Base-by-base conservation (phyloP, 2,329 filamentous ascomycete species). In the Aspergillus terreus region DNA sequence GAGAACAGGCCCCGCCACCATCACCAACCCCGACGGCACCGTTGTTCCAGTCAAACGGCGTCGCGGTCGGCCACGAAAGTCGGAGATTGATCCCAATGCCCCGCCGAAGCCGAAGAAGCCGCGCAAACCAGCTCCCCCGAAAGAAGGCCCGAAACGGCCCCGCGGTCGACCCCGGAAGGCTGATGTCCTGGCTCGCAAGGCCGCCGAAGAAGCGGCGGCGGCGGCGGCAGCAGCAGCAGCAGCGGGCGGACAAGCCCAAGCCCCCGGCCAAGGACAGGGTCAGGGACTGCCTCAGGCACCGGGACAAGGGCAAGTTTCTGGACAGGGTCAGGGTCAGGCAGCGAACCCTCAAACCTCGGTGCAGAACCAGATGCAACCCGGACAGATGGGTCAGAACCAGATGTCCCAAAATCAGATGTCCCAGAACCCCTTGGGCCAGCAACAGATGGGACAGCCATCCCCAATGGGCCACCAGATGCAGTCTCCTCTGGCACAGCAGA, bases 151-250 rank as follows among this genome's bases (percentile, higher is more conserved):
- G 0, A 66, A 66, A 6, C 61, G 67, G 10, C 66, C 65, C 12
- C 66, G 67, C 27, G 67, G 67, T 15, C 58, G 67, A 44, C 67
- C 67, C 47, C 65, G 65, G 6, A 70, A 70, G 52, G 65, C 61
- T 2, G 66, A 69, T 55, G 57, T 68, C 23, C 58, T 61, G 4
- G 66, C 66, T 4, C 63, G 15, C 12, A 46, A 35, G 44, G 44
- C 25, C 27, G 44, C 44, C 27, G 30, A 46, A 12, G 44, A 33
- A 52, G 19, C 60, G 58, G 11, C 53, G 48, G 15, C 45, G 41
- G 11, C 38, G 23, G 21, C 46, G 42, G 12, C 35, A 33, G 23
- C 45, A n/a, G 12, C 33, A 40, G 35, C 15, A 12, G 12, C 45
- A 38, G 21, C 45, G 27, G 27, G 27, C 7, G 35, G 35, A n/a